Conservation (phyloP, 371 early-diverging fungal species). For the Syncephalis plumigaleata region DNA sequence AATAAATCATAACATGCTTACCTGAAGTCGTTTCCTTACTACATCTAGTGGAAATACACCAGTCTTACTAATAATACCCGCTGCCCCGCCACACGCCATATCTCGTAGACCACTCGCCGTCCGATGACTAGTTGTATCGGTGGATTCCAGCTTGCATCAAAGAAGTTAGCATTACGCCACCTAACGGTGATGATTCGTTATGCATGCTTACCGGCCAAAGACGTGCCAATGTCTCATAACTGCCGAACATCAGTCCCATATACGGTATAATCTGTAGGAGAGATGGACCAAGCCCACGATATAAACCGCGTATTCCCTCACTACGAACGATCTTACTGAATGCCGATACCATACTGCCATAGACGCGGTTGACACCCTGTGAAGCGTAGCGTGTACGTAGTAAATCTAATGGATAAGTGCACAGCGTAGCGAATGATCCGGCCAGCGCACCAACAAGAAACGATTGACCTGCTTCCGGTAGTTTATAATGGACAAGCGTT, state of each 20-base stretch:
- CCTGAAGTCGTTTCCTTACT: slow-evolving; percentile 55
- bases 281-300: slow-evolving; percentile 68
- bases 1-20: slow-evolving; percentile 10
- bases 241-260: slow-evolving; percentile 73
- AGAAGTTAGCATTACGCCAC: no score
- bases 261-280: slow-evolving; percentile 82
- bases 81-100: slow-evolving; percentile 60
- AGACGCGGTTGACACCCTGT: slow-evolving; percentile 26
- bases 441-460: slow-evolving; percentile 54
- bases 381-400: slow-evolving; percentile 82
- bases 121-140: neutral
- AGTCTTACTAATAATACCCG: slow-evolving; percentile 69
- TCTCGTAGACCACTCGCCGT: slow-evolving; percentile 19
- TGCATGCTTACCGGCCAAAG: slow-evolving; percentile 5
- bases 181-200: no score
- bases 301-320: slow-evolving; percentile 75
- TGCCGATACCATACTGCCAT: slow-evolving; percentile 29
- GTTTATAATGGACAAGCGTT: slow-evolving; percentile 1
- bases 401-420: slow-evolving; percentile 87
- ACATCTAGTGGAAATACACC: slow-evolving; percentile 85
- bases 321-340: slow-evolving; percentile 37
- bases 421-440: slow-evolving; percentile 56
- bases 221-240: slow-evolving; percentile 42
- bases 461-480: slow-evolving; percentile 25
- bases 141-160: no score